These are phyloP conservation scores for Trichoderma reesei DNA, from an alignment of 495 filamentous ascomycete species.

Conservation along the genomic window DNA sequence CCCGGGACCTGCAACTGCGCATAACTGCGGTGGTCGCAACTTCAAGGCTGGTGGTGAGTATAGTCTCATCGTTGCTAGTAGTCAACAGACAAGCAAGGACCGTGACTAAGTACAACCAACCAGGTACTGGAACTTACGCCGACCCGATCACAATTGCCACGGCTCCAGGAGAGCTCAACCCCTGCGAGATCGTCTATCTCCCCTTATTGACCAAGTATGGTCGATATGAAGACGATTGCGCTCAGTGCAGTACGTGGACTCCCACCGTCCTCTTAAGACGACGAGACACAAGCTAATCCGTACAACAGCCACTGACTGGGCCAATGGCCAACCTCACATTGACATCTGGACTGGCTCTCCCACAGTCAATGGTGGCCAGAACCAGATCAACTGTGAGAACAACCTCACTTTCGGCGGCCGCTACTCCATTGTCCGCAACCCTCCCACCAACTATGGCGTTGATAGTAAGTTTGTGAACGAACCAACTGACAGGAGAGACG, in stretches of 20 bases:
- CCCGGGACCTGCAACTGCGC: constrained; percentile 29
- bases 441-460: constrained; percentile 14
- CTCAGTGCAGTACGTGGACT: constrained; percentile 15
- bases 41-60: constrained; percentile 17
- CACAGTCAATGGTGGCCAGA: constrained; percentile 8
- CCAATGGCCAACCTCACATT: constrained; percentile 23
- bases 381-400: constrained; percentile 24
- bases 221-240: constrained; percentile 18
- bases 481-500: background rate
- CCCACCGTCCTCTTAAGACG: background rate
- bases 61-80: background rate
- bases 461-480: constrained; percentile 13
- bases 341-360: constrained; percentile 35
- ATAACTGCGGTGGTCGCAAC: constrained; percentile 27
- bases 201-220: constrained; percentile 37
- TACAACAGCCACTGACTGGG: constrained; percentile 21
- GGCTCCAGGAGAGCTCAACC: constrained; percentile 27
- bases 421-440: constrained; percentile 15
- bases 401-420: constrained; percentile 20
- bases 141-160: constrained; percentile 40
- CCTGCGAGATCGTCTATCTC: constrained; percentile 38
- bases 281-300: constrained; percentile 6
- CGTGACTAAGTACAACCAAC: background rate
- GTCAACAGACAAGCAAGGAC: background rate
- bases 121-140: constrained; percentile 31